Conservation (phyloP, 108 stramenopile genomes). For the Nitzschia inconspicua region DNA sequence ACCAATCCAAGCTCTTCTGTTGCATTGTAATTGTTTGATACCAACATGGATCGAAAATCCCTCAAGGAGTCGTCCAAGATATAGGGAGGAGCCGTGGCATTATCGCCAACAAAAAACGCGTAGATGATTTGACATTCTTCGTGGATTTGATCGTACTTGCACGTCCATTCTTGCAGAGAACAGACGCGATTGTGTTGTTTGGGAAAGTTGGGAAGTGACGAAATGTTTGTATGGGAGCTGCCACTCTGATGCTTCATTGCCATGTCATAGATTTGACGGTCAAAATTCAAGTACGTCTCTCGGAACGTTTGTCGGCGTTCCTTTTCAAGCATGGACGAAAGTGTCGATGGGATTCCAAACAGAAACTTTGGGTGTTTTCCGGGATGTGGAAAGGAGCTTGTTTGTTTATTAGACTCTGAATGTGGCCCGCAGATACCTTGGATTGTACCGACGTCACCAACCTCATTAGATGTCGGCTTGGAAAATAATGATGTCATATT, state of each 20-base stretch:
- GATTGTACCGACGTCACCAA: too few relatives aligned
- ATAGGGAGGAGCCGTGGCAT: constrained; percentile 9
- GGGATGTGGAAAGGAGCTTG: too few relatives aligned
- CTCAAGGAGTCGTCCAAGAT: neutral
- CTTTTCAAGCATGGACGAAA: too few relatives aligned
- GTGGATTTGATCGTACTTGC: neutral
- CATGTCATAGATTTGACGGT: too few relatives aligned
- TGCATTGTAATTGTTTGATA: neutral
- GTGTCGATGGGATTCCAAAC: constrained; percentile 10
- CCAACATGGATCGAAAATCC: constrained; percentile 6
- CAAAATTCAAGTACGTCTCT: constrained; percentile 5
- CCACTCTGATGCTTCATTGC: neutral
- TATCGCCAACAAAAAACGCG: constrained; percentile 22
- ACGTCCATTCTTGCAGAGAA: neutral
- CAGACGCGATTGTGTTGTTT: constrained; percentile 9
- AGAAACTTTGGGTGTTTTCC: constrained; percentile 6
- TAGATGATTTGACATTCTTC: constrained; percentile 20
- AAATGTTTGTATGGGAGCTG: neutral
- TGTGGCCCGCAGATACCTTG: too few relatives aligned
- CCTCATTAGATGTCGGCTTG: too few relatives aligned
- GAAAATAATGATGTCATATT: too few relatives aligned
- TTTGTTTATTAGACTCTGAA: too few relatives aligned
- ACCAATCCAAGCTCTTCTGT: constrained; percentile 9
- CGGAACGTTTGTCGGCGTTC: constrained; percentile 14
- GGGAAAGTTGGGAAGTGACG: neutral